Evolutionary conservation across 164 flowering plant species (phyloP).

Genomic region (Vitis riparia): DNA sequence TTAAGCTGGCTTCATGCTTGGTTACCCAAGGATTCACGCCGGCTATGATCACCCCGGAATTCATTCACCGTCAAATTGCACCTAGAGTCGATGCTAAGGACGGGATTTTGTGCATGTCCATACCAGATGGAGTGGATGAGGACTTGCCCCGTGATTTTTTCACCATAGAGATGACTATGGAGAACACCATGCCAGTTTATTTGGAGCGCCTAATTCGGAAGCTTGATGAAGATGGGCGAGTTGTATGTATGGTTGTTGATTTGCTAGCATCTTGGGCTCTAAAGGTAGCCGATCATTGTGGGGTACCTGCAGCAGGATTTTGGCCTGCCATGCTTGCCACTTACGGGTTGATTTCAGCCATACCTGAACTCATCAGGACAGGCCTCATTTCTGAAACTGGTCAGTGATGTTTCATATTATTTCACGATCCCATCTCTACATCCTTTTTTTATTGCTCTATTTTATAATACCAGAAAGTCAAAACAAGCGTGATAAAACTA

Average conservation of each 20-base stretch:
- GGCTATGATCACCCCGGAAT: constrained; percentile 48
- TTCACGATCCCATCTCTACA: neutral
- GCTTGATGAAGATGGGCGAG: constrained; percentile 19
- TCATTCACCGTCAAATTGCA: constrained; percentile 42
- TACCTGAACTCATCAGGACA: constrained; percentile 50
- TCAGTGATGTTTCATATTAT: neutral
- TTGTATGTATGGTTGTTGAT: constrained; percentile 61
- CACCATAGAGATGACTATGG: constrained; percentile 57
- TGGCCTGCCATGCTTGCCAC: constrained; percentile 91
- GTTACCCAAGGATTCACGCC: constrained; percentile 42
- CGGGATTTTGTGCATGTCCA: constrained; percentile 27
- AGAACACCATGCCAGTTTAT: constrained; percentile 59
- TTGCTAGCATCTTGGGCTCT: constrained; percentile 79
- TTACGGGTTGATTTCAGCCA: constrained; percentile 51
- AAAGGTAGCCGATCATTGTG: constrained; percentile 40
- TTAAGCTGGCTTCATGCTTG: constrained; percentile 49
- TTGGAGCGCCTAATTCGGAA: constrained; percentile 35
- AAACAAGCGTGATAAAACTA: too few species aligned
- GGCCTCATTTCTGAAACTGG: constrained; percentile 65
- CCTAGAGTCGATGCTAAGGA: neutral
- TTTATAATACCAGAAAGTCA: too few species aligned
- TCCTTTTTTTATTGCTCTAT: neutral
- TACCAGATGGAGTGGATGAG: constrained; percentile 48
- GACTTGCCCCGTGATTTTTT: constrained; percentile 49
- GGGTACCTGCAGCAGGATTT: constrained; percentile 61